These are phyloP conservation scores for Letharia columbiana DNA, from an alignment of 495 filamentous ascomycete species.

Conservation along the genomic window DNA sequence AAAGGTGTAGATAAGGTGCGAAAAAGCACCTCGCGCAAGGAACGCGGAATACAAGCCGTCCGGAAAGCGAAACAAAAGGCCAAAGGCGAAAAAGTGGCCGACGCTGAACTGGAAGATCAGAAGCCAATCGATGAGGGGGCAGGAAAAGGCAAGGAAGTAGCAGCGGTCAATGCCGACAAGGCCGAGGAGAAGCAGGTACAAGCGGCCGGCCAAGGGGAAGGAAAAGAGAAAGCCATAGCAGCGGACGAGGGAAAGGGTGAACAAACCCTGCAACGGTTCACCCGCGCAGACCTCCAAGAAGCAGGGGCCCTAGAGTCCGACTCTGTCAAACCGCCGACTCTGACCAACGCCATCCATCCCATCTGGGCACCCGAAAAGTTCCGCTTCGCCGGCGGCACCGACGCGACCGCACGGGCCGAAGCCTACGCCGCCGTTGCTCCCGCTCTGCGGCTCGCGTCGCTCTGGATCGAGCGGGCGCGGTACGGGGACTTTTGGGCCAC, in stretches of 20 bases:
- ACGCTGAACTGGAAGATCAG: too few species aligned
- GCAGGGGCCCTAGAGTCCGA: not conserved
- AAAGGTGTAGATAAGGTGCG: not conserved
- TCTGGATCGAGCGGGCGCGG: not conserved
- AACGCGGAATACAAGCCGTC: not conserved
- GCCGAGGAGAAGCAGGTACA: not conserved
- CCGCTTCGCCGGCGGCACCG: not conserved
- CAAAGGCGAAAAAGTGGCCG: not conserved
- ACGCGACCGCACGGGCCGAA: not conserved
- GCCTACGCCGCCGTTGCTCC: not conserved
- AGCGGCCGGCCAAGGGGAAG: not conserved
- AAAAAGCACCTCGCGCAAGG: not conserved
- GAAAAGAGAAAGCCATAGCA: not conserved
- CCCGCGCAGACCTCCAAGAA: not conserved
- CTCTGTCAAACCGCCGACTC: not conserved
- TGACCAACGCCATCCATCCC: not conserved
- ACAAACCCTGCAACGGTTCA: not conserved
- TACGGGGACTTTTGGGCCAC: not conserved
- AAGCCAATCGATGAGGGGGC: too few species aligned
- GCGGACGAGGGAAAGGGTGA: not conserved
- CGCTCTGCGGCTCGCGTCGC: not conserved
- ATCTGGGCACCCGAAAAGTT: not conserved
- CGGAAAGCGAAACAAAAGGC: not conserved
- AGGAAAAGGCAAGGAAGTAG: not conserved
- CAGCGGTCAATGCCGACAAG: not conserved